A percentile compares a stretch with the other conserved stretches of the same genome.
Conservation (phyloP, 768 basidiomycete species). For the Boletus rex-veris region DNA sequence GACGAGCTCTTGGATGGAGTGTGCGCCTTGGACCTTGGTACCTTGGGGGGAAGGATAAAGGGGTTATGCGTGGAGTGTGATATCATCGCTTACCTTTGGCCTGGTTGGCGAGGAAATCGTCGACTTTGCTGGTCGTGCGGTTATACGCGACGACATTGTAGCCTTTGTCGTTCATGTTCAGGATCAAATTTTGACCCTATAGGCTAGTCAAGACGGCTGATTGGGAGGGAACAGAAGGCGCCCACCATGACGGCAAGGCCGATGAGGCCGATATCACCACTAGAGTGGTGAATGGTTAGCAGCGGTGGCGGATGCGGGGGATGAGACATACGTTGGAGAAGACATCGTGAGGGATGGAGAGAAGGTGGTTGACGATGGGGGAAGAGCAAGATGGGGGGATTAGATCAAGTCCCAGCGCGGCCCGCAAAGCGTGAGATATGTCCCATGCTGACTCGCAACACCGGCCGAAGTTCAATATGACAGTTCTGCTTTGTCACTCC, state of each 20-base stretch:
- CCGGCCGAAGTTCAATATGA: no score
- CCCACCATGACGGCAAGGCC: slow-evolving; percentile 97
- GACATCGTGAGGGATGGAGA: slow-evolving; percentile 36
- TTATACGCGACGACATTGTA: slow-evolving; percentile 97
- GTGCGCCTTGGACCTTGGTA: slow-evolving; percentile 92
- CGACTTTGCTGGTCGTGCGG: slow-evolving; percentile 95
- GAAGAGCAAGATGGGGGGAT: slow-evolving; percentile 30
- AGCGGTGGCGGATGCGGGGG: not conserved
- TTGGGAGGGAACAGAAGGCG: slow-evolving; percentile 12
- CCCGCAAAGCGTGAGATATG: slow-evolving; percentile 16
- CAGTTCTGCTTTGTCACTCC: not conserved
- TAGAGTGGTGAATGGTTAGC: slow-evolving; percentile 34
- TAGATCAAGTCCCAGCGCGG: slow-evolving; percentile 16
- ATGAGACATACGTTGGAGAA: slow-evolving; percentile 47
- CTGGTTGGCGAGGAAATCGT: slow-evolving; percentile 91
- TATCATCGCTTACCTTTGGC: slow-evolving; percentile 76
- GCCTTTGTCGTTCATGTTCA: slow-evolving; percentile 99
- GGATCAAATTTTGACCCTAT: slow-evolving; percentile 93
- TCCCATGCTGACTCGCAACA: not conserved
- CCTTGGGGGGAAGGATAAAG: slow-evolving; percentile 47
- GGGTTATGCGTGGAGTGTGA: slow-evolving; percentile 23
- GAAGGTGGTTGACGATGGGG: slow-evolving; percentile 29
- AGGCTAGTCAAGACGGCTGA: slow-evolving; percentile 3
- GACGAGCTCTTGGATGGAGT: slow-evolving; percentile 87
- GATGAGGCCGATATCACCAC: slow-evolving; percentile 97